These are phyloP conservation scores for Arthroderma uncinatum DNA, from an alignment of 2,329 filamentous ascomycete genomes.

Conservation along the genomic window DNA sequence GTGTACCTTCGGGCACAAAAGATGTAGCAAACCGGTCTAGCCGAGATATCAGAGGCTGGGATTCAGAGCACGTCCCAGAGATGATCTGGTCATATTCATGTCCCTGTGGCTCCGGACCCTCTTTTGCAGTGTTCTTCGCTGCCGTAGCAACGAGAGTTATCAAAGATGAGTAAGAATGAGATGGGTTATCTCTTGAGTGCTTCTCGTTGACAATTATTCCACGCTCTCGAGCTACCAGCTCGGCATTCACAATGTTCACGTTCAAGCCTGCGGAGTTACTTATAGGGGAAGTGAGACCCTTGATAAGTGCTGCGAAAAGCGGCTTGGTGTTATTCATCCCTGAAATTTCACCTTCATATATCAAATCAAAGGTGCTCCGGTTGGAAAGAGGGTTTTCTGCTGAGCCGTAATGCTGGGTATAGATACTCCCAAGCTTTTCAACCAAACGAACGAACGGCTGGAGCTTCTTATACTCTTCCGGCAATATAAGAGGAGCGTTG, in stretches of 20 bases:
- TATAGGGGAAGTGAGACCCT: conserved; percentile 60
- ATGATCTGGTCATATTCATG: conserved; percentile 42
- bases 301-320: conserved; percentile 66
- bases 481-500: conserved; percentile 70
- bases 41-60: conserved; percentile 52
- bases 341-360: conserved; percentile 65
- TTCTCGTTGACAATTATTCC: conserved; percentile 68
- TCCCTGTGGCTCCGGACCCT: conserved; percentile 9
- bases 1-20: conserved; percentile 60
- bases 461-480: conserved; percentile 66
- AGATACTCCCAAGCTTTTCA: conserved; percentile 68
- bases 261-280: conserved; percentile 54
- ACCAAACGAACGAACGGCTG: conserved; percentile 65
- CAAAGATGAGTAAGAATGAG: conserved; percentile 57
- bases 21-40: conserved; percentile 62
- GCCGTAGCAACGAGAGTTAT: conserved; percentile 55
- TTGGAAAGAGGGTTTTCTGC: conserved; percentile 36
- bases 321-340: conserved; percentile 63
- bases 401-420: conserved; percentile 60
- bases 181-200: conserved; percentile 48
- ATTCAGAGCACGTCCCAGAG: conserved; percentile 30
- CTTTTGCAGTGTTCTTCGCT: conserved; percentile 16
- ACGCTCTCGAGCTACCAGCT: conserved; percentile 62
- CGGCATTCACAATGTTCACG: conserved; percentile 75
- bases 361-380: conserved; percentile 61